Evolutionary conservation across 2,329 filamentous ascomycete species (phyloP).

Genomic region (Fusarium sacchari): DNA sequence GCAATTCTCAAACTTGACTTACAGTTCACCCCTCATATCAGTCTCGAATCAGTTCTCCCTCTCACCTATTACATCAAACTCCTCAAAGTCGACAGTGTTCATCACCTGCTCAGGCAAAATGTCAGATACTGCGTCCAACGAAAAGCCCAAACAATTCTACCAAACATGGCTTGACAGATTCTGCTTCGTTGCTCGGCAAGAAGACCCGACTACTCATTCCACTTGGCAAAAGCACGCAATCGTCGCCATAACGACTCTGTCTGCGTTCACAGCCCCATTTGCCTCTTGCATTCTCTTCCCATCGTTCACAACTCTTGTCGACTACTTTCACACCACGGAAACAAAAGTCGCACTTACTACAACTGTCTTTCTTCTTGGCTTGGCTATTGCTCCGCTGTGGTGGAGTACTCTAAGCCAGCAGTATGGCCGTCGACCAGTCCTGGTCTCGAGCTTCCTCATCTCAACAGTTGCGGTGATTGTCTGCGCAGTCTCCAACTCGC

Average conservation of each 20-base stretch:
- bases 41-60: rapidly evolving
- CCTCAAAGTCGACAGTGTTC: rapidly evolving
- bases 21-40: neutral
- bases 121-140: neutral
- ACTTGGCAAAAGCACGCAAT: neutral
- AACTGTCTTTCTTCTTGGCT: neutral
- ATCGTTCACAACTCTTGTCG: neutral
- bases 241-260: neutral
- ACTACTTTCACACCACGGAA: neutral
- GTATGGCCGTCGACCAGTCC: neutral
- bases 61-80: neutral
- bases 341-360: neutral
- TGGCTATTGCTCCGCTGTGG: neutral
- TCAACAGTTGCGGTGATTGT: neutral
- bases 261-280: neutral
- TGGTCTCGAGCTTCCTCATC: neutral
- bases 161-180: neutral
- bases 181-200: neutral
- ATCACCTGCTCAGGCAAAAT: neutral
- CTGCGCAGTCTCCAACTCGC: neutral
- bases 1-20: rapidly evolving
- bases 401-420: neutral
- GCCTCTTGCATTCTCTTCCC: neutral
- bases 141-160: neutral
- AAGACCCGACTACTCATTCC: neutral